phyloP scores from a whole-genome alignment of 495 filamentous ascomycete genomes.

The Hyaloscypha hepaticicola region DNA sequence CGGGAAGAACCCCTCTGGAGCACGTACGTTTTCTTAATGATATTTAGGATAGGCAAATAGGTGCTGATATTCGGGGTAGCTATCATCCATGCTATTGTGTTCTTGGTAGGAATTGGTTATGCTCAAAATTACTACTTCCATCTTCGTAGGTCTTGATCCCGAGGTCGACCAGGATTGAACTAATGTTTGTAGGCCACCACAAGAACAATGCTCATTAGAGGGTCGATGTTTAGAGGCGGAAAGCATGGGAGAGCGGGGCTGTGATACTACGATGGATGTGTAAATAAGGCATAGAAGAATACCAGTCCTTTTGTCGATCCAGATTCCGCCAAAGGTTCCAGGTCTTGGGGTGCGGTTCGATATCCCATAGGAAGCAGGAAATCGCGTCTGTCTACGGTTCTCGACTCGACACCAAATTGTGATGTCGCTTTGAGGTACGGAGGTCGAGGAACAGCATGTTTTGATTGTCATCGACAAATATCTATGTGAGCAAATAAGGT shows the following conservation, averaged over 20 bases:
- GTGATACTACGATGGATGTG: slow-evolving; percentile 26
- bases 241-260: slow-evolving; percentile 8
- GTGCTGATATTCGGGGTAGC: slow-evolving; percentile 53
- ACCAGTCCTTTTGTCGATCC: slow-evolving; percentile 3
- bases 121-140: slow-evolving; percentile 99
- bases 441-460: too few relatives aligned
- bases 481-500: too few relatives aligned
- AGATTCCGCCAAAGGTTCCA: background rate
- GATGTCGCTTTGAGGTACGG: background rate
- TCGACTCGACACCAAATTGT: background rate
- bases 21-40: slow-evolving; percentile 64
- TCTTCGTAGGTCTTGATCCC: slow-evolving; percentile 67
- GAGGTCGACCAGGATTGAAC: slow-evolving; percentile 24
- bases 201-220: slow-evolving; percentile 97
- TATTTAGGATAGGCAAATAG: background rate
- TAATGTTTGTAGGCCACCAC: slow-evolving; percentile 76
- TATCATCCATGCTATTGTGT: slow-evolving; percentile 77
- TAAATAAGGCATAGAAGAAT: slow-evolving; percentile 33
- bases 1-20: slow-evolving; percentile 81
- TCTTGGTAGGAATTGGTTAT: slow-evolving; percentile 78
- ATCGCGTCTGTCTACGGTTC: background rate
- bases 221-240: background rate
- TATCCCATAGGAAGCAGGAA: background rate
- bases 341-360: background rate
- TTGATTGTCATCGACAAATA: too few relatives aligned